Percentiles rank a stretch among this genome's conserved stretches.
phyloP scores from a whole-genome alignment of 169 alveolate genomes.

The Plasmodium fragile region DNA sequence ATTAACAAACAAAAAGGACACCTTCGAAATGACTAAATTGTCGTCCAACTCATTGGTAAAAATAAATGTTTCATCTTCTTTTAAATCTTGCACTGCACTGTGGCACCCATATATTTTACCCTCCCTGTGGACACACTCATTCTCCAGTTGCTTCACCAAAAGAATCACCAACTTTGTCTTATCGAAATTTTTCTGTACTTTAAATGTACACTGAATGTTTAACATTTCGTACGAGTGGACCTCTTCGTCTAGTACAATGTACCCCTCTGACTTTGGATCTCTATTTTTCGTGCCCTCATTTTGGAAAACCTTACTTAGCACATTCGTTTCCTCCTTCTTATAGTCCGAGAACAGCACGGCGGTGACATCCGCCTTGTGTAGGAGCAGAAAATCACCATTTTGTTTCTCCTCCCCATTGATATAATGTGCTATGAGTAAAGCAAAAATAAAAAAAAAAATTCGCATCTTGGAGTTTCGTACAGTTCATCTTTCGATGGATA shows the following conservation, averaged over 20 bases:
- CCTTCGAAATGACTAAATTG: slow-evolving; percentile 18
- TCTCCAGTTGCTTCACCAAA: slow-evolving; percentile 24
- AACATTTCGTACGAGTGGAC: background rate
- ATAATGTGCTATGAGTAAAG: background rate
- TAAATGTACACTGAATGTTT: slow-evolving; percentile 20
- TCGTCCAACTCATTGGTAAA: slow-evolving; percentile 29
- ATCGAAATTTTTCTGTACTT: background rate
- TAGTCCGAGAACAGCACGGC: background rate
- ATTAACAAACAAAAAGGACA: slow-evolving; percentile 44
- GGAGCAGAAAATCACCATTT: background rate
- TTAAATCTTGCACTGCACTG: slow-evolving; percentile 15
- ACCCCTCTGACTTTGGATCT: slow-evolving; percentile 4
- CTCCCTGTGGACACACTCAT: background rate
- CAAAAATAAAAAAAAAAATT: slow-evolving; percentile 7
- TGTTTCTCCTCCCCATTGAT: background rate
- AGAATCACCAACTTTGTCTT: slow-evolving; percentile 11
- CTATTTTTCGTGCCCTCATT: background rate
- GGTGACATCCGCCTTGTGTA: slow-evolving; percentile 16
- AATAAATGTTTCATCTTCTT: slow-evolving; percentile 47
- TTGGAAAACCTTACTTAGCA: background rate
- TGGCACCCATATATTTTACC: background rate
- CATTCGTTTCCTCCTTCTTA: slow-evolving; percentile 10
- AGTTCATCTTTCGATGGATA: background rate
- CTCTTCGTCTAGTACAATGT: background rate
- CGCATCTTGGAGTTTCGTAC: slow-evolving; percentile 17